Conservation (phyloP, 305 asterid genomes). For the Solanum hybrid region DNA sequence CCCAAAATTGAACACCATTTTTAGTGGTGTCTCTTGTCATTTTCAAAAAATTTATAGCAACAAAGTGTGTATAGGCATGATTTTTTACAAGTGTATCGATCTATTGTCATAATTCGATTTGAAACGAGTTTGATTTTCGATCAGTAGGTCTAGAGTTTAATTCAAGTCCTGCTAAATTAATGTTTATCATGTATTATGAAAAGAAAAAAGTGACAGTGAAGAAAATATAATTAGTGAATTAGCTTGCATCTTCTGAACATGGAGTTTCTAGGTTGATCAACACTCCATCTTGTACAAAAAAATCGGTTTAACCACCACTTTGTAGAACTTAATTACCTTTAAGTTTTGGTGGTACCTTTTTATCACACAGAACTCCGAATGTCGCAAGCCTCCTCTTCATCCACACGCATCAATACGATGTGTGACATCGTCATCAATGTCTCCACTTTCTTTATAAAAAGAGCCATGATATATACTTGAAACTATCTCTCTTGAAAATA, state of each 20-base stretch:
- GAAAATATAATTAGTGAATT: too few species aligned
- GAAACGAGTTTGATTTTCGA: neutral
- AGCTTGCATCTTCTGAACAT: neutral
- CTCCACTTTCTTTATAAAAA: neutral
- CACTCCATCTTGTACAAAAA: neutral
- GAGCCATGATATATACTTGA: neutral
- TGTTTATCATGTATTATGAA: neutral
- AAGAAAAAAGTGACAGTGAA: neutral
- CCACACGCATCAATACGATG: neutral
- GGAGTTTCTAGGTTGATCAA: rapidly evolving
- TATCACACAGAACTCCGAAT: neutral
- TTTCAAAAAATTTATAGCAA: neutral
- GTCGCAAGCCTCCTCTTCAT: neutral
- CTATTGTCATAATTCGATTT: neutral
- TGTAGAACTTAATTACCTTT: too few species aligned
- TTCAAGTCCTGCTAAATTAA: neutral
- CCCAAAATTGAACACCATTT: neutral
- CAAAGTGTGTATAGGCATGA: neutral
- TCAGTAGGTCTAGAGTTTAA: neutral
- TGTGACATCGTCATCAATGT: neutral
- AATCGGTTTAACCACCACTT: neutral
- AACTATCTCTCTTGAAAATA: neutral
- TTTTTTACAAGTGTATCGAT: neutral
- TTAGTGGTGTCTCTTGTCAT: neutral
- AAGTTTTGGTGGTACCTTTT: too few species aligned